phyloP scores from a whole-genome alignment of 139 green algal species.

The Astrephomene gubernaculifera region DNA sequence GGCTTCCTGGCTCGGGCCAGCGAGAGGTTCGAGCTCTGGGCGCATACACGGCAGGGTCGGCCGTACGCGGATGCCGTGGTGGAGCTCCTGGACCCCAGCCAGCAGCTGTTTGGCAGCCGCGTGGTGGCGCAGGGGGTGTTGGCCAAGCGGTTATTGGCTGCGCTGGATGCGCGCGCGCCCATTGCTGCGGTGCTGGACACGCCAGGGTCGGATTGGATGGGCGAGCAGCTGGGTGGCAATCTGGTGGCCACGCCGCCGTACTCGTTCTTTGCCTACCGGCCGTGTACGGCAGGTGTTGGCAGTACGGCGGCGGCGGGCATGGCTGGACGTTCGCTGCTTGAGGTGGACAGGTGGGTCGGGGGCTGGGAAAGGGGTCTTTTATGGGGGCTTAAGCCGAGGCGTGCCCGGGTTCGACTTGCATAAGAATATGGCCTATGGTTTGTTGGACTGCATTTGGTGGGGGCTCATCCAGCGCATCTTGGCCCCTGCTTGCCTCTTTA shows the following conservation, averaged over 20 bases:
- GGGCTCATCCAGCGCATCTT: no score
- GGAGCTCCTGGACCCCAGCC: slow-evolving; percentile 82
- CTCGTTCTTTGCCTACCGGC: slow-evolving; percentile 85
- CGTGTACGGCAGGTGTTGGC: neutral
- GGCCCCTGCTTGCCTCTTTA: neutral
- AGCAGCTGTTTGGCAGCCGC: slow-evolving; percentile 75
- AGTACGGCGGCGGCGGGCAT: neutral
- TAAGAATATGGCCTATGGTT: no score
- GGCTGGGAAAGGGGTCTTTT: neutral
- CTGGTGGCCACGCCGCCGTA: slow-evolving; percentile 90
- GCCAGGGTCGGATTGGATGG: slow-evolving; percentile 21
- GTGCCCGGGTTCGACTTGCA: no score
- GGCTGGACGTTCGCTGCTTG: neutral
- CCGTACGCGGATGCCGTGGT: slow-evolving; percentile 79
- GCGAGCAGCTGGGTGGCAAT: slow-evolving; percentile 63
- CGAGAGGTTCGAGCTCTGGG: slow-evolving; percentile 86
- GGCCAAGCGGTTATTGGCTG: slow-evolving; percentile 60
- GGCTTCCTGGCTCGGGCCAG: slow-evolving; percentile 71
- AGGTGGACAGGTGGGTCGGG: slow-evolving; percentile 31
- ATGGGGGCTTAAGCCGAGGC: no score
- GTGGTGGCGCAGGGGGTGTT: slow-evolving; percentile 67
- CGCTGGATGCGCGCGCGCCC: slow-evolving; percentile 81
- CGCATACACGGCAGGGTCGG: slow-evolving; percentile 89
- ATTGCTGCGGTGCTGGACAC: slow-evolving; percentile 89
- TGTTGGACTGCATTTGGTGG: no score